Base-by-base conservation (phyloP, 164 flowering plant genomes). In the Litsea cubeba region DNA sequence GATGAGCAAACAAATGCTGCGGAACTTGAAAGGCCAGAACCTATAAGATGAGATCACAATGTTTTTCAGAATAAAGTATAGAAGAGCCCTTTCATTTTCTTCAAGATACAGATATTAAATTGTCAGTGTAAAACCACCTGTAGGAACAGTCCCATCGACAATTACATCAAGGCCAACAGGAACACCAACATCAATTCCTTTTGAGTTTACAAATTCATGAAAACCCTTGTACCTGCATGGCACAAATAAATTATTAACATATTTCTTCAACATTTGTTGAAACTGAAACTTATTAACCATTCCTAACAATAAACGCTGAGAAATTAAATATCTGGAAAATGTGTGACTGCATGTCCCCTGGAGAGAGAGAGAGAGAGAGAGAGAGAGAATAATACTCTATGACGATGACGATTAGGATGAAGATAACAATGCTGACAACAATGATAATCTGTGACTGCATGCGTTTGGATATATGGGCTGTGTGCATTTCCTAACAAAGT, bases 1-100 rank as follows among this genome's bases (percentile, higher is more conserved):
- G 98, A 77, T 69, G 99, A 89, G 78, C 99, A 96, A 75, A 96
- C 99, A 85, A 96, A 92, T 73, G 98, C 98, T 15, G 99, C 97
- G 50, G 99, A 96, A 83, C 98, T 96, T 70, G 99, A 96, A 35
- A 96, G 73, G 54, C 99, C 99, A 77, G 99, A 96, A 5, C 99
- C 98, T 95, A 74, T 5, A 73, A 68, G 46, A 65, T 3, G 76
- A 72, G 50, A 76, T 30, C n/a, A 10, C 17, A 65, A 65, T 46
- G 5, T 51, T 26, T 70, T 70, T 25, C 20, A 58, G 54, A 26
- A 7, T 17, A 72, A 40, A 18, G 18, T 18, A 26, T 60, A 23
- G 65, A 73, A 49, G 24, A 73, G 69, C 25, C 26, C 23, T 72
- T 8, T 32, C 24, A 32, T 46, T 35, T 7, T 23, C 28, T 28